Evolutionary conservation across 73 alveolate genomes (phyloP), one percentile per base, ranked within the genome.

Genomic region (Blepharisma stoltei): DNA sequence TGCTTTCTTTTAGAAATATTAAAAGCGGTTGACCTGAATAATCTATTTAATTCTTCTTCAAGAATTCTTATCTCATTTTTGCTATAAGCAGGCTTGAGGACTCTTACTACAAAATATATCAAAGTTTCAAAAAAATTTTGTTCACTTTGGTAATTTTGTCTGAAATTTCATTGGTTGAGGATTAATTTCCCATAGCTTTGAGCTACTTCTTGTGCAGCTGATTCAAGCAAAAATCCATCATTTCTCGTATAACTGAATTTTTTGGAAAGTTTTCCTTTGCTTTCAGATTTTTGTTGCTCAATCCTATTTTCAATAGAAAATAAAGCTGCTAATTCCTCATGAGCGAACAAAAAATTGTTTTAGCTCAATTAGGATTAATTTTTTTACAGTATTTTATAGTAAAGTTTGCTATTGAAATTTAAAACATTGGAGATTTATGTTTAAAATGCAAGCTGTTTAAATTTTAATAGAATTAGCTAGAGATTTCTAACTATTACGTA

Each of bases 1-100:
- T 88, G 88, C 7, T 67, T 77, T 45, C 95, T 66, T 66, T 81
- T 41, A 18, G 90, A 73, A 48, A 85, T 88, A 55, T 88, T 88
- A 71, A 88, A 88, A 18, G 95, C 92, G 47, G 86, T 85, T 27
- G 95, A 73, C 45, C 95, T 54, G 69, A 88, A 88, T 23, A 88
- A 78, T 14, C 95, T 7, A 54, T 87, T 84, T 8, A 88, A 54
- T 49, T 88, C 95, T 8, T 77, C 90, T 66, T 88, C 95, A 32
- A 88, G 86, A 65, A 77, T 78, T 9, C 77, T 84, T 7, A 78
- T 70, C 48, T 84, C 89, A 37, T 78, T 54, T 49, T 88, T 88
- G 73, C 84, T 92, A 76, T 84, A 88, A 6, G 89, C 89, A 20
- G 82, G 67, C 70, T 88, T 81, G 47, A 88, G 69, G 3, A 88